Evolutionary conservation across 2,329 filamentous ascomycete genomes (phyloP), one percentile per base, ranked within the genome.

Genomic region (Parastagonospora avenae): DNA sequence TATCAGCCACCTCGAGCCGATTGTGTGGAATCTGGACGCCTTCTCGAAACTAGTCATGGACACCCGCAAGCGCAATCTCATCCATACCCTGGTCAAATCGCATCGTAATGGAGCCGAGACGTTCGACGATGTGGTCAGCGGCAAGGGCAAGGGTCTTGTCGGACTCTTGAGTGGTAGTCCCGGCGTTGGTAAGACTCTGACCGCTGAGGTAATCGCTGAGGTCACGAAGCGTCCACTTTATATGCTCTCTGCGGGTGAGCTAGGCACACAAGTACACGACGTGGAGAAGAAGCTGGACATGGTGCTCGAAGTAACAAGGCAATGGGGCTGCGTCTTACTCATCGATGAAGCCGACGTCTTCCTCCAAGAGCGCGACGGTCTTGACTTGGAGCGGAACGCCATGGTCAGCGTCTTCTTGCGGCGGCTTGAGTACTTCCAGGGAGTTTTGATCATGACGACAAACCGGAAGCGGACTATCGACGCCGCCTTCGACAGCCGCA

Each of bases 361-460:
- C 43, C 46, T 65, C 40, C 50, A 62, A 52, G 39, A 89, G 73
- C 85, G 90, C 2, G 87, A 89, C 36, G 86, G 90, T 66, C 85
- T 89, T 53, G 89, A 94, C 64, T 86, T 94, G 47, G 86, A 91
- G 67, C 86, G 90, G 52, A 95, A 95, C 63, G 89, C 89, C 0
- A 83, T 93, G 2, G 91, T 95, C 52, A 90, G 87, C 73, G 90
- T 95, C 67, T 96, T 96, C 78, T 78, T 96, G 2, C 85, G 91
- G 0, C 81, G 92, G 50, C 79, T 96, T 0, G 91, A 96, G 72
- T 95, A 95, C 71, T 95, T 93, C 76, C 88, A 93, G 67, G 91
- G 91, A 4, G 93, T 95, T 48, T 74, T 95, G 4, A 93, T 96
- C 77, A 76, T 96, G 15, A 96, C 91, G 0, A 95, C 91, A 2